These are phyloP conservation scores for Scorias spongiosa DNA, from an alignment of 2,329 filamentous ascomycete species.

Conservation along the genomic window DNA sequence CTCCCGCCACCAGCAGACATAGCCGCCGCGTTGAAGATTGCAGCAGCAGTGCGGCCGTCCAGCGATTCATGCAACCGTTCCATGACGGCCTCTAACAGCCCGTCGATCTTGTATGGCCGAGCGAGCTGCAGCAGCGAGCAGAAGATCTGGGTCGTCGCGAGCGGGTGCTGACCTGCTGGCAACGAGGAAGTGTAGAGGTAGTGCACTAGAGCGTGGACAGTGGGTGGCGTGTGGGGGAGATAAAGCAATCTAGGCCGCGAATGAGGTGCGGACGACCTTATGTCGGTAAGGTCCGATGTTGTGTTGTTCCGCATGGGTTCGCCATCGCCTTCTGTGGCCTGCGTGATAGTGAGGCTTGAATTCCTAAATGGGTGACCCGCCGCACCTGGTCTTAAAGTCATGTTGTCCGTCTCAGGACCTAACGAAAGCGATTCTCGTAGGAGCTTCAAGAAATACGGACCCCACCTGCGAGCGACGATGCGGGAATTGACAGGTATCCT, in stretches of 20 bases:
- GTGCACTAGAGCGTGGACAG: slow-evolving; percentile 77
- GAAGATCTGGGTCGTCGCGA: slow-evolving; percentile 88
- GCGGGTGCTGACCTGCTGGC: slow-evolving; percentile 55
- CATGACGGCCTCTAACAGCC: slow-evolving; percentile 80
- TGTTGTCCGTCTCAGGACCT: slow-evolving; percentile 56
- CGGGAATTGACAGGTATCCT: slow-evolving; percentile 87
- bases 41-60: slow-evolving; percentile 85
- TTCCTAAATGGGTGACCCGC: slow-evolving; percentile 46
- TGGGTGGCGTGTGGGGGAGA: slow-evolving; percentile 80
- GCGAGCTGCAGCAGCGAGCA: slow-evolving; percentile 90
- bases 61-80: slow-evolving; percentile 79
- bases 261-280: slow-evolving; percentile 36
- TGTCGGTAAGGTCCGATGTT: slow-evolving; percentile 37
- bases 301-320: slow-evolving; percentile 17
- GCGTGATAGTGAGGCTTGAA: slow-evolving; percentile 76
- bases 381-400: slow-evolving; percentile 52
- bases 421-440: slow-evolving; percentile 63
- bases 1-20: slow-evolving; percentile 93
- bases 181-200: slow-evolving; percentile 88
- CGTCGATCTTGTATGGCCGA: slow-evolving; percentile 83
- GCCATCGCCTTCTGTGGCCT: slow-evolving; percentile 36
- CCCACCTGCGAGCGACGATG: slow-evolving; percentile 77
- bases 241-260: slow-evolving; percentile 75
- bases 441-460: slow-evolving; percentile 86
- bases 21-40: slow-evolving; percentile 93